Evolutionary conservation across 83 land plant species (phyloP), one percentile per base, ranked within the genome.

Genomic region (Thuja plicata): DNA sequence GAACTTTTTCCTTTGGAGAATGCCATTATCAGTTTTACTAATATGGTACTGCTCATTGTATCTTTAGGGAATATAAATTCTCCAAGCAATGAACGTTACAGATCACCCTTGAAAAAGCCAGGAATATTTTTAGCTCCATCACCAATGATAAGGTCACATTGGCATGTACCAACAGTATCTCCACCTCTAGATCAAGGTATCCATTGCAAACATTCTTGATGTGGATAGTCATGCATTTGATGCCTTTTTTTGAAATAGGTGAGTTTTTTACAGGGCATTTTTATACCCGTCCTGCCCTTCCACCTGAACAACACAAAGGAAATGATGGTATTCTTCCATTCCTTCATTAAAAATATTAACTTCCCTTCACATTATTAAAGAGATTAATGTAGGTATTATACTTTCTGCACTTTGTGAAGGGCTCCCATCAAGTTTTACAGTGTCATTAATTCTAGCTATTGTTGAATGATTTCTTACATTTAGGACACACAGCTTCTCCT

Each of bases 191-290:
- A 4, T 83, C 85, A 46, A 83, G 85, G 85, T 83, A 27, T 46
- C 15, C 46, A 46, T 24, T 83, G 16, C 17, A 27, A 46, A 46
- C 54, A 46, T 46, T 83, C 54, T 83, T 83, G 52, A 10, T 83
- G 32, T 83, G 45, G 54, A n/a, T 52, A 83, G 30, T 12, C 85
- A 45, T 27, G 8, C 4, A 79, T 45, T 19, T 82, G 21, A 11
- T 82, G 46, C 12, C 43, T 27, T 46, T 27, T 45, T 24, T 82
- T 82, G 55, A 83, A 83, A 48, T 46, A n/a, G 16, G n/a, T 46
- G 48, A 83, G 27, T 83, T 24, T 83, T 83, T 83, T 83, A 1
- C 85, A 83, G 85, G 85, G 48, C 85, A 32, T 45, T 81, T 82
- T 82, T 43, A 43, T 45, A 24, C 85, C 48, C 85, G 2, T 83